Conservation (phyloP, 176 grass and related monocot species). For the Stipa capillata region DNA sequence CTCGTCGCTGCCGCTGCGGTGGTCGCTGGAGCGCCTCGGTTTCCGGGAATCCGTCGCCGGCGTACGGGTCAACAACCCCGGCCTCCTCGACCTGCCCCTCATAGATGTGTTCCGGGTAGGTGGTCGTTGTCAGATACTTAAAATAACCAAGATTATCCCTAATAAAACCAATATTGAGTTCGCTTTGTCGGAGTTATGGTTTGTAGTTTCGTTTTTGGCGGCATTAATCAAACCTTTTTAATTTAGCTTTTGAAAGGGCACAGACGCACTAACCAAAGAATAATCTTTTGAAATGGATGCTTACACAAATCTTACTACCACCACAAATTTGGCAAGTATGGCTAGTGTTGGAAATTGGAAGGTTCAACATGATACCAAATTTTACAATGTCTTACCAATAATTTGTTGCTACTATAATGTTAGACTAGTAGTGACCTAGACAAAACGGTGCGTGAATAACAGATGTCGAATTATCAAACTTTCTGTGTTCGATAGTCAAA, state of each 20-base stretch:
- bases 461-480: neutral
- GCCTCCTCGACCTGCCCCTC: conserved; percentile 72
- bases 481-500: neutral
- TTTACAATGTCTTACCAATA: neutral
- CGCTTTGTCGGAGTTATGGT: neutral
- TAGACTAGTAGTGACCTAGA: neutral
- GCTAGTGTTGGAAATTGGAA: neutral
- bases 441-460: neutral
- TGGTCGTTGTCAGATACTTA: neutral
- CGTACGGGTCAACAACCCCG: conserved; percentile 61
- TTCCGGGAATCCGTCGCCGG: conserved; percentile 64
- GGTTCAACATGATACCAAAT: neutral
- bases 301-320: neutral
- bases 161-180: neutral
- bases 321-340: neutral
- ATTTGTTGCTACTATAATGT: neutral
- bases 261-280: neutral
- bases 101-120: conserved; percentile 58
- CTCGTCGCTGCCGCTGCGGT: conserved; percentile 52
- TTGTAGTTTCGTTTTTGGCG: neutral
- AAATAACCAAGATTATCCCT: neutral
- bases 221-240: neutral
- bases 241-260: neutral
- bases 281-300: neutral
- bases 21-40: conserved; percentile 61